Conservation (phyloP, 345 rosid genomes). For the Syzygium aqueum region DNA sequence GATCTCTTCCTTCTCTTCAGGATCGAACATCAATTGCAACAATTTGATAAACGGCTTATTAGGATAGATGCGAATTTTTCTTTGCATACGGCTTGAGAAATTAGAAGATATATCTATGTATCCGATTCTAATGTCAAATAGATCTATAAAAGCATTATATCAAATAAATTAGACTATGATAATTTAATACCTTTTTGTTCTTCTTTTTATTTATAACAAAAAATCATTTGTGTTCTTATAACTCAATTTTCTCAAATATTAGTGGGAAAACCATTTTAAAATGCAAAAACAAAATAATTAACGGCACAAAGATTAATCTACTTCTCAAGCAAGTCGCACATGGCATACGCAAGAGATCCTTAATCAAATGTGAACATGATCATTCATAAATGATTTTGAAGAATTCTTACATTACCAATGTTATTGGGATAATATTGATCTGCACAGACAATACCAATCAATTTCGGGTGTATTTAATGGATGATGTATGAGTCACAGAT, state of each 20-base stretch:
- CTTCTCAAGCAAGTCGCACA: not conserved
- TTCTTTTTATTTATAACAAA: not conserved
- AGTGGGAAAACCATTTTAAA: not conserved
- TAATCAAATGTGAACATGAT: not conserved
- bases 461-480: not conserved
- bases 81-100: not conserved
- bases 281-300: not conserved
- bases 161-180: not conserved
- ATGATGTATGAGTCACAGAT: not conserved
- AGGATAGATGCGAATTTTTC: not conserved
- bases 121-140: not conserved
- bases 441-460: not conserved
- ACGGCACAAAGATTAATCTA: not conserved
- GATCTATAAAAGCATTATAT: not conserved
- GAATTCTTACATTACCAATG: not conserved
- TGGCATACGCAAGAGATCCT: not conserved
- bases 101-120: not conserved
- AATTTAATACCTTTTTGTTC: not conserved
- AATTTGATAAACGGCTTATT: not conserved
- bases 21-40: constrained; percentile 3
- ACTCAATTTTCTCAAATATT: not conserved
- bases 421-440: not conserved
- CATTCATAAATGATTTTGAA: not conserved
- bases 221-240: not conserved
- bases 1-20: not conserved